Conservation (phyloP, 2,329 filamentous ascomycete species). For the Sordariomycetes sp. region DNA sequence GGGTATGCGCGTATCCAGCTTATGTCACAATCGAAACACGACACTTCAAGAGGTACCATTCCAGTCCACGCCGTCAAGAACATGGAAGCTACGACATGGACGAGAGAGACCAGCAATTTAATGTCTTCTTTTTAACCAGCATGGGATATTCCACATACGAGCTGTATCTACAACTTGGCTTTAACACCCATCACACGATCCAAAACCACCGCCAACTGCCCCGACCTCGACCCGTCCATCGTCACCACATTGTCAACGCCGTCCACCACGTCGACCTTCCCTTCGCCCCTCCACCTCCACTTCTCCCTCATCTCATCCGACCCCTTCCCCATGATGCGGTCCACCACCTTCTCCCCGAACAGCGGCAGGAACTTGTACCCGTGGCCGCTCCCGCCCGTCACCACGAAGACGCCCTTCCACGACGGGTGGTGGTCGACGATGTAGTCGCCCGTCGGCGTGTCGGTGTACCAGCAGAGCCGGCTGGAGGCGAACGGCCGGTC, state of each 20-base stretch:
- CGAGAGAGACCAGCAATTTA: too few relatives aligned
- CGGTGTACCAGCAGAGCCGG: constrained; percentile 66
- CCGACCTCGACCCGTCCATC: constrained; percentile 42
- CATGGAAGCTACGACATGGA: background rate
- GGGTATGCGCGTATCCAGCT: background rate
- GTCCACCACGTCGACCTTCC: background rate
- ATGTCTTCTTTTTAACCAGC: too few relatives aligned
- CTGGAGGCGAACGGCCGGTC: constrained; percentile 48
- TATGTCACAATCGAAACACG: background rate
- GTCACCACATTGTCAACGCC: background rate
- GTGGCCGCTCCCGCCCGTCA: constrained; percentile 54
- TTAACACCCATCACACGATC: constrained; percentile 27
- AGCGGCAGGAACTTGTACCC: constrained; percentile 62
- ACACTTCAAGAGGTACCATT: too few relatives aligned
- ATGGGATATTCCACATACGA: background rate
- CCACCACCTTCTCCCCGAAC: constrained; percentile 50
- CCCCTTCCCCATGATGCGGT: constrained; percentile 36
- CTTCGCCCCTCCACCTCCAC: constrained; percentile 50
- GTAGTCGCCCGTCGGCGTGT: constrained; percentile 63
- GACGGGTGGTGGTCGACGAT: constrained; percentile 59
- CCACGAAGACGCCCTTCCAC: constrained; percentile 47
- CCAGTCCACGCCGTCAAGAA: too few relatives aligned
- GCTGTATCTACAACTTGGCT: background rate
- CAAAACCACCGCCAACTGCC: constrained; percentile 32
- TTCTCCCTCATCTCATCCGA: constrained; percentile 41